Evolutionary conservation across 2,329 filamentous ascomycete genomes (phyloP), one percentile per base, ranked within the genome.

Genomic region (Diaporthe sp.): DNA sequence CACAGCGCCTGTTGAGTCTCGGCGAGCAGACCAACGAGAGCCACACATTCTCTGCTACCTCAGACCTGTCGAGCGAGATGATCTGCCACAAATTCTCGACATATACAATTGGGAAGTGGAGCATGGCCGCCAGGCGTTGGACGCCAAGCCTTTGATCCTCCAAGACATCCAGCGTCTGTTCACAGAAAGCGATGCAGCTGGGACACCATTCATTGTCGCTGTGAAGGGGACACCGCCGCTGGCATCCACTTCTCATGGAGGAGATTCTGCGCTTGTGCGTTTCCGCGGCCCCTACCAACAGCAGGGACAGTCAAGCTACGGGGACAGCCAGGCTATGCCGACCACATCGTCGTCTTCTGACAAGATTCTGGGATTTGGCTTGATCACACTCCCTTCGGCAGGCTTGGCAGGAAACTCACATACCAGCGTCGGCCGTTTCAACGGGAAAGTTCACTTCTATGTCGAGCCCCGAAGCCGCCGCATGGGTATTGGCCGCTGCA

Each of bases 41-140:
- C 46, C 28, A 46, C 37, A 37, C 9, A 53, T 74, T 13, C 22
- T 28, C 22, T 77, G 73, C 34, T 71, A 76, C 58, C 65, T 78
- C 10, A 75, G 77, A 25, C 77, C 77, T 37, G 73, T 44, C 39
- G 61, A 61, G 31, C 39, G 49, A 17, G 12, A 25, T 15, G 77
- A 78, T 61, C 34, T 76, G 13, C 25, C 46, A 3, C 75, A 73
- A 7, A 53, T 75, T 4, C 39, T 76, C 17, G 65, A 74, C 3
- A 77, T 78, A 28, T 78, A 78, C 73, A 78, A 78, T 37, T 75
- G 71, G 74, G 77, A 78, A 68, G 77, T 78, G 28, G 31, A 31
- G 17, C 46, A 75, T 37, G 77, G 77, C 10, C 65, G n/a, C 10
- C 76, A 78, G 49, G 77, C 77, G 22, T 31, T 74, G 67, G 76